phyloP scores from a whole-genome alignment of 495 filamentous ascomycete genomes.

The Neurospora intermedia region DNA sequence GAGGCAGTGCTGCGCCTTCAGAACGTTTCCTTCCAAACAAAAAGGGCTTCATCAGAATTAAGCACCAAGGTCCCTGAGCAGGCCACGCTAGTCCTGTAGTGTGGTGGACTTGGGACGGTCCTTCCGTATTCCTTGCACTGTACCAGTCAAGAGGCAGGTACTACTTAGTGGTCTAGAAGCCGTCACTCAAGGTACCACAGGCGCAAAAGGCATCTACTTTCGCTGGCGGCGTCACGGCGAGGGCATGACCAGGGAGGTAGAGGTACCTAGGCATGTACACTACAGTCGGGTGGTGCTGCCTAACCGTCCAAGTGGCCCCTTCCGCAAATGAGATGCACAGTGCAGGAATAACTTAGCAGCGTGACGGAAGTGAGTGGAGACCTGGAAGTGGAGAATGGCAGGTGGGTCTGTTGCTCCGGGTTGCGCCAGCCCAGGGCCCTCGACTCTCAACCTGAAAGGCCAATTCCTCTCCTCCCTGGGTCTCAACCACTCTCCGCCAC shows the following conservation, averaged over 20 bases:
- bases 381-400: neutral
- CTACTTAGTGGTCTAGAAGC: neutral
- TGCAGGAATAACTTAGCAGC: neutral
- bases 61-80: neutral
- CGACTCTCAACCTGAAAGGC: slow-evolving; percentile 7
- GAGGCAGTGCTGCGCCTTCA: slow-evolving; percentile 12
- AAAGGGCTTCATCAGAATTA: slow-evolving; percentile 8
- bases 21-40: slow-evolving; percentile 18
- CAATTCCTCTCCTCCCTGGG: neutral
- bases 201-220: neutral
- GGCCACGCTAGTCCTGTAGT: slow-evolving; percentile 3
- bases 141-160: neutral
- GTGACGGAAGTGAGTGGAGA: slow-evolving; percentile 4
- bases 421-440: slow-evolving; percentile 8
- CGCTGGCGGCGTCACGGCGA: neutral
- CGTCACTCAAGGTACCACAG: neutral
- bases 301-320: slow-evolving; percentile 15
- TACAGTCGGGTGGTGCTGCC: slow-evolving; percentile 7
- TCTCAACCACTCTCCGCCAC: neutral
- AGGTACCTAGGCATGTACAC: neutral
- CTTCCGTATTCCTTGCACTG: neutral
- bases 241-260: neutral
- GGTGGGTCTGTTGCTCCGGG: too few relatives aligned
- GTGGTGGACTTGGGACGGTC: slow-evolving; percentile 6
- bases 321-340: slow-evolving; percentile 17